A percentile compares a stretch with the other conserved stretches of the same genome.
These are phyloP conservation scores for Aspergillus eucalypticola DNA, from an alignment of 2,329 filamentous ascomycete genomes.

Conservation along the genomic window DNA sequence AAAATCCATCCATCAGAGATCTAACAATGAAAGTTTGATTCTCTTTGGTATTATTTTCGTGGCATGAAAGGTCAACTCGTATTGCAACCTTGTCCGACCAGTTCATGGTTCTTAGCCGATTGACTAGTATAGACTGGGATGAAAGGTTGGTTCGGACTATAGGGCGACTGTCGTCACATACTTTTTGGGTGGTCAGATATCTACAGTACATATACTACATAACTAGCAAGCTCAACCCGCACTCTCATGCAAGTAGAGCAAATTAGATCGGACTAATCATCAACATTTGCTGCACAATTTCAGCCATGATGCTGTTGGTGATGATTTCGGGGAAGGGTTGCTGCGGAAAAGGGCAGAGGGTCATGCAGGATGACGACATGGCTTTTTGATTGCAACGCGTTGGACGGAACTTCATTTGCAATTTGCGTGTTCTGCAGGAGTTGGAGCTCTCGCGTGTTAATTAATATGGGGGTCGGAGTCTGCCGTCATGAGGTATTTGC, in stretches of 20 bases:
- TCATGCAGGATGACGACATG: constrained; percentile 19
- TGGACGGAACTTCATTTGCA: constrained; percentile 3
- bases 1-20: background rate
- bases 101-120: background rate
- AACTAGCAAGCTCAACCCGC: background rate
- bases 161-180: background rate
- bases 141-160: background rate
- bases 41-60: background rate
- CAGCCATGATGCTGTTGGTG: constrained; percentile 1
- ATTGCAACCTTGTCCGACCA: background rate
- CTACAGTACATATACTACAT: background rate
- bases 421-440: constrained; percentile 16
- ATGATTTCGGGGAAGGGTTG: constrained; percentile 1
- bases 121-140: background rate
- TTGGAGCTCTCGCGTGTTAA: constrained; percentile 5
- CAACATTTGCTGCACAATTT: background rate
- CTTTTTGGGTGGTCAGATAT: background rate
- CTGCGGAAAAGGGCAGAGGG: background rate
- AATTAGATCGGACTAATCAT: background rate
- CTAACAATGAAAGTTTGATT: background rate
- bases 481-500: constrained; percentile 4
- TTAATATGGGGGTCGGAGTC: background rate
- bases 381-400: background rate
- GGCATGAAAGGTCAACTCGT: background rate
- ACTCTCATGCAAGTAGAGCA: background rate